Base-by-base conservation (phyloP, 805 yeast genomes). In the Candida chilensis region DNA sequence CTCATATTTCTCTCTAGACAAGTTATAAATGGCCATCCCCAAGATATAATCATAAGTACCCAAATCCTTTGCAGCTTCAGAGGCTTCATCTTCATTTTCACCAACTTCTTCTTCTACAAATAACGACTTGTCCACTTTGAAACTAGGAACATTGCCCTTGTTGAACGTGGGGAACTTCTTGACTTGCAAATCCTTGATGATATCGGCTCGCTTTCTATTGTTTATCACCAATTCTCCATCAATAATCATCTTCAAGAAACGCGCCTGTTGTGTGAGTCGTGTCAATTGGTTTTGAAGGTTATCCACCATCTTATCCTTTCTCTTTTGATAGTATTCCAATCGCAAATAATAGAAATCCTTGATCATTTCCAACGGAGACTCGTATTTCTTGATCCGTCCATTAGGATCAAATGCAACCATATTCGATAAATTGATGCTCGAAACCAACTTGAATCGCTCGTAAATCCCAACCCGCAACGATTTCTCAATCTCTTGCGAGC, bases 331-430 rank as follows among this genome's bases (percentile, higher is more conserved):
- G 51, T 67, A 85, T 35, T 88, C 96, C 37, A 92, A 62, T 46
- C 98, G 72, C 10, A 92, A 83, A 44, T 67, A 80, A 52, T 79
- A 92, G 53, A 81, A 92, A 41, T 90, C 97, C 36, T 66, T 67
- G 41, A 92, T 62, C 30, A 92, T 90, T 27, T 86, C 90, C 39
- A 74, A 72, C 2, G 80, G 81, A 29, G 64, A 63, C 9, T 78
- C 81, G 53, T 87, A 92, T 51, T 74, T 85, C 49, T 81, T 82
- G 44, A 92, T 84, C 40, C 88, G 74, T 22, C 96, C 95, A 28
- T 70, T 69, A 3, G 94, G 74, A 57, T 92, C 96, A 57, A 92
- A 92, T 0, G 96, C 94, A 33, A 92, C 96, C 95, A 92, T 88
- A 51, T 92, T 92, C 27, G 79, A 69, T 37, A 85, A 62, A 50